Percentiles rank a stretch among this genome's conserved stretches.
Evolutionary conservation across 495 filamentous ascomycete species (phyloP).

Genomic region (Penicillium diatomitis): DNA sequence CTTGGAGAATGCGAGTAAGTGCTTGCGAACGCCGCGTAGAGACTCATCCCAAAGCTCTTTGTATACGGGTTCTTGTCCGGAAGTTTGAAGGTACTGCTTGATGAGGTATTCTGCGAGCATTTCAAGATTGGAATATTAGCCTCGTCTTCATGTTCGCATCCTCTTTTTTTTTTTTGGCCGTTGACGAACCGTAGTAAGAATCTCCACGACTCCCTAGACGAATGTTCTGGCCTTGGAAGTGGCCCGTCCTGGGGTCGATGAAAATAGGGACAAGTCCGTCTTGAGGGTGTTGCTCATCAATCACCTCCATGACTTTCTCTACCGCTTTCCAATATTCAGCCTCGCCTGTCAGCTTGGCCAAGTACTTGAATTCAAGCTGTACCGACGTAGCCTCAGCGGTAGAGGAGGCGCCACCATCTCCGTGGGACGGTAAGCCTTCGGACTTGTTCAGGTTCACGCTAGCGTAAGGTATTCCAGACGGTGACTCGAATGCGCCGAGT

Average conservation of each 20-base stretch:
- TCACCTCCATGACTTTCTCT: slow-evolving; percentile 82
- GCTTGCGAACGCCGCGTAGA: slow-evolving; percentile 75
- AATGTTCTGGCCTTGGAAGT: slow-evolving; percentile 76
- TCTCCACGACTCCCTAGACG: slow-evolving; percentile 89
- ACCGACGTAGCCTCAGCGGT: slow-evolving; percentile 87
- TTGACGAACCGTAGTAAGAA: slow-evolving; percentile 70
- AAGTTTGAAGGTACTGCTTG: slow-evolving; percentile 93
- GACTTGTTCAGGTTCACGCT: slow-evolving; percentile 78
- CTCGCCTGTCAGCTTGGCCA: slow-evolving; percentile 91
- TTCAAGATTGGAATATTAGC: not conserved
- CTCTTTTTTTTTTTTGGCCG: no score
- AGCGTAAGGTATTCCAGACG: slow-evolving; percentile 78
- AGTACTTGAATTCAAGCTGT: slow-evolving; percentile 96
- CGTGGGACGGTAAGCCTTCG: slow-evolving; percentile 66
- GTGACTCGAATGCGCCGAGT: slow-evolving; percentile 76
- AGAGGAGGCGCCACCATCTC: slow-evolving; percentile 81
- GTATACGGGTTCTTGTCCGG: slow-evolving; percentile 77
- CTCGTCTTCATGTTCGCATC: no score
- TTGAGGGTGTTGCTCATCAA: slow-evolving; percentile 66
- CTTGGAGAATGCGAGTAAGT: slow-evolving; percentile 81
- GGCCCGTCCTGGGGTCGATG: slow-evolving; percentile 67
- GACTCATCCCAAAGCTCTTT: slow-evolving; percentile 88
- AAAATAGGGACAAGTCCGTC: slow-evolving; percentile 90
- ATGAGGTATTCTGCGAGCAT: slow-evolving; percentile 68
- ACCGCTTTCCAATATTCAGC: slow-evolving; percentile 80